Percentiles rank a stretch among this genome's conserved stretches.
Evolutionary conservation across 192 early-diverging fungal genomes (phyloP).

Genomic region (Fimicolochytrium jonesii): DNA sequence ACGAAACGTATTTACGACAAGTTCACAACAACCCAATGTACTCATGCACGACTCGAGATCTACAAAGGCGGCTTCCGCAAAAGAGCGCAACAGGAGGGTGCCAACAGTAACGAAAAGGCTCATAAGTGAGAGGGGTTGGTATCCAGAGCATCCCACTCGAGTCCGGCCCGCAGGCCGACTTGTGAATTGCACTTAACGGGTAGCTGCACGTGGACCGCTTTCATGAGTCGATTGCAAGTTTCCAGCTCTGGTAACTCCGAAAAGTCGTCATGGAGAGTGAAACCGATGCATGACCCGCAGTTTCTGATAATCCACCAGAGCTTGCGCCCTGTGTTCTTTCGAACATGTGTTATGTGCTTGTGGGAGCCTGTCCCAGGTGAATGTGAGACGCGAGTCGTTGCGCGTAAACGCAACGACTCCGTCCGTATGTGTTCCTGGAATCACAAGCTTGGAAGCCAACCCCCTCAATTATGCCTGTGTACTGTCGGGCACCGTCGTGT

Average conservation of each 20-base stretch:
- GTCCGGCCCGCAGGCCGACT: slow-evolving; percentile 19
- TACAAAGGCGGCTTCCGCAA: too few relatives aligned
- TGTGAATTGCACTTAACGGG: slow-evolving; percentile 33
- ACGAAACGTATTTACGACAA: too few relatives aligned
- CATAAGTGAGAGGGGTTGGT: too few relatives aligned
- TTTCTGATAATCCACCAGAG: slow-evolving; percentile 27
- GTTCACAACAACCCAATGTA: too few relatives aligned
- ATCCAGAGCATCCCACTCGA: slow-evolving; percentile 35
- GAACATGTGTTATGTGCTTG: slow-evolving; percentile 18
- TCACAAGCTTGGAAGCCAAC: slow-evolving; percentile 30
- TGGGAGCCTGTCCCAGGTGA: slow-evolving; percentile 33
- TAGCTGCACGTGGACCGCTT: slow-evolving; percentile 21
- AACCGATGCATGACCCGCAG: not conserved
- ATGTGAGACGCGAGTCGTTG: not conserved
- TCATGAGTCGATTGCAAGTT: slow-evolving; percentile 2
- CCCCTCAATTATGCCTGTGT: not conserved
- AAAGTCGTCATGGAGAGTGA: slow-evolving; percentile 14
- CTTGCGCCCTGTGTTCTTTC: slow-evolving; percentile 25
- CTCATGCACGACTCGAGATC: too few relatives aligned
- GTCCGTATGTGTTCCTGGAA: slow-evolving; percentile 32
- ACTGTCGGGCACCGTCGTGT: slow-evolving; percentile 1
- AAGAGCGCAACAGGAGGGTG: too few relatives aligned
- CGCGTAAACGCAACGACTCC: not conserved
- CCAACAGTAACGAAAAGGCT: too few relatives aligned
- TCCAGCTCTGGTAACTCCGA: not conserved